A percentile compares a stretch with the other conserved stretches of the same genome.
phyloP scores from a whole-genome alignment of 176 grass and related monocot genomes.

The Tillandsia fasciculata region DNA sequence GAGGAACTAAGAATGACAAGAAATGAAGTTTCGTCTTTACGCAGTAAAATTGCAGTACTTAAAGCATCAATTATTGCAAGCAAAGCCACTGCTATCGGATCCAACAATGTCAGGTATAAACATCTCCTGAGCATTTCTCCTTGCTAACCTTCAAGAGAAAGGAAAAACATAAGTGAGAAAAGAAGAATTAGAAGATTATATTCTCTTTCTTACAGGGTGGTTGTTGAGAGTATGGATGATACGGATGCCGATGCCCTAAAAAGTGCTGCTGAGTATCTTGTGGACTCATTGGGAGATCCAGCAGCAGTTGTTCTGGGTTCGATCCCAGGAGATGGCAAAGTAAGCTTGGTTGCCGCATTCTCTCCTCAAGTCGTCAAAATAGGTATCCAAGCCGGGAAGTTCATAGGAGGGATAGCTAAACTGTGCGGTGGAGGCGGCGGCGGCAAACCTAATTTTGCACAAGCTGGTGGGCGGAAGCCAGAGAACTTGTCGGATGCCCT shows the following conservation, averaged over 20 bases:
- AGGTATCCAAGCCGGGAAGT: constrained; percentile 81
- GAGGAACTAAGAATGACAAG: constrained; percentile 72
- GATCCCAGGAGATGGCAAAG: constrained; percentile 68
- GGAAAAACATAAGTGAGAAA: not conserved
- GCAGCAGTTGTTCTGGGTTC: constrained; percentile 73
- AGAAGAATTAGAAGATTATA: constrained; percentile 4
- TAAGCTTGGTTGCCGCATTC: constrained; percentile 82
- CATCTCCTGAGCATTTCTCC: not conserved
- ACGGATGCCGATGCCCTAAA: constrained; percentile 72
- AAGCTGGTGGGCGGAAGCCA: constrained; percentile 86
- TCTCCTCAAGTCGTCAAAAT: constrained; percentile 59
- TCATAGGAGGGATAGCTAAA: constrained; percentile 79
- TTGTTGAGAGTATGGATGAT: constrained; percentile 87
- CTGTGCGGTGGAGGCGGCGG: constrained; percentile 82
- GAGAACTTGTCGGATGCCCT: constrained; percentile 69
- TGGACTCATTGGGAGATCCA: constrained; percentile 66
- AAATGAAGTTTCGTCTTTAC: constrained; percentile 72
- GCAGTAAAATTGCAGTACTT: constrained; percentile 75
- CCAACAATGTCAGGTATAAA: constrained; percentile 55
- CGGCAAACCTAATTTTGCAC: constrained; percentile 89
- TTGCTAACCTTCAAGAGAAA: not conserved
- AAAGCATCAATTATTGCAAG: constrained; percentile 63
- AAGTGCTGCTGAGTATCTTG: constrained; percentile 68
- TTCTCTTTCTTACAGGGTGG: constrained; percentile 28
- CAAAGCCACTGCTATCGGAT: constrained; percentile 39